Evolutionary conservation across 345 rosid species (phyloP), one percentile per base, ranked within the genome.

Genomic region (Limnanthes douglasii): DNA sequence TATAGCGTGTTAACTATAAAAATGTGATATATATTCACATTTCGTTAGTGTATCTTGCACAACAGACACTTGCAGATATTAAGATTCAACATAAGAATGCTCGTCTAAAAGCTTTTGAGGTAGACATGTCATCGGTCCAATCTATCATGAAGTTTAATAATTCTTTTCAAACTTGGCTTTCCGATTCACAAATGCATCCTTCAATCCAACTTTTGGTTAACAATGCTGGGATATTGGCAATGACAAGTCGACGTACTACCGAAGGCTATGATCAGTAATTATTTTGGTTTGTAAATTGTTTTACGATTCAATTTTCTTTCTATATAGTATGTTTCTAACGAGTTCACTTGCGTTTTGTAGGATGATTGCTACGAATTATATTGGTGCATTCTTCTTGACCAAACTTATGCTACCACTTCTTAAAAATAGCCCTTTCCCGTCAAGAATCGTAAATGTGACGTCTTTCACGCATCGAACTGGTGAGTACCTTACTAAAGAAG

Each of bases 161-260:
- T 29, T 79, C 75, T 15, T 65, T 90, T 48, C 60, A 79, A 60
- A 61, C 63, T 40, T 88, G 97, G 97, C 73, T 88, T 25, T 40
- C 23, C 48, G 81, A 70, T 21, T 77, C 86, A 9, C 41, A 61
- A 34, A 46, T 88, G 78, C 95, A 83, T 65, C 45, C 52, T 39
- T 83, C 95, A 0, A 30, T 88, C 59, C 97, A 88, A 48, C 70
- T 88, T 5, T 59, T 88, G 64, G 67, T 88, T 22, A 88, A 88
- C 60, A 77, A 88, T 50, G 97, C 97, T 56, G 97, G 95, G 46
- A 70, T 88, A 54, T 48, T 88, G 30, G 94, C 97, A 61, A 66
- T 77, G 20, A 64, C 90, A 4, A 42, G 46, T 23, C 64, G 73
- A 10, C 39, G 59, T 5, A 73, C 95, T 8, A 21, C 66, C 41